Evolutionary conservation across 1,284 basidiomycete species (phyloP).

Genomic region (Trichosporon inkin): DNA sequence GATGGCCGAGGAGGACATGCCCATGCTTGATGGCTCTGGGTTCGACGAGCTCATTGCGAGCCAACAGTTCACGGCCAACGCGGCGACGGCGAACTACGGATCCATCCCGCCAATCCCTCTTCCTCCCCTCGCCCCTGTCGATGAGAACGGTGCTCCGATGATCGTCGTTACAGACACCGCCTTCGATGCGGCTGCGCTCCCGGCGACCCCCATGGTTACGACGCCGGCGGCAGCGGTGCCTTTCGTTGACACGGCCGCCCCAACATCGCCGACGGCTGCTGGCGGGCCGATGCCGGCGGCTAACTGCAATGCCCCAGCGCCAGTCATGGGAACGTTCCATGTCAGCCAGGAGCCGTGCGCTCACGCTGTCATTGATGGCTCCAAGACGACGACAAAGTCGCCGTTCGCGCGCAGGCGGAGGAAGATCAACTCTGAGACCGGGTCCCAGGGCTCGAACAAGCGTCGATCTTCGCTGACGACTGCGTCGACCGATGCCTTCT

Average conservation of each 20-base stretch:
- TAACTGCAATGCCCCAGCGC: slow-evolving; percentile 12
- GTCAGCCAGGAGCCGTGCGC: slow-evolving; percentile 37
- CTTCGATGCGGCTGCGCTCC: slow-evolving; percentile 20
- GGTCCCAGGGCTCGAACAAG: slow-evolving; percentile 25
- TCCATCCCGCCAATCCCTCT: slow-evolving; percentile 4
- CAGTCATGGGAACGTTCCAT: slow-evolving; percentile 45
- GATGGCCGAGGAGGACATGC: slow-evolving; percentile 50
- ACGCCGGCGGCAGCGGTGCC: slow-evolving; percentile 3
- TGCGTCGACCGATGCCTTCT: slow-evolving; percentile 27
- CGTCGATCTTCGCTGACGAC: slow-evolving; percentile 26
- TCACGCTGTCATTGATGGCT: slow-evolving; percentile 46
- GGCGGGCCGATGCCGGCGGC: slow-evolving; percentile 17
- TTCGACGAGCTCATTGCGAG: slow-evolving; percentile 40
- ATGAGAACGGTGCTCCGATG: slow-evolving; percentile 18
- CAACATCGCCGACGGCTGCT: slow-evolving; percentile 12
- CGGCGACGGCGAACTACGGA: slow-evolving; percentile 5
- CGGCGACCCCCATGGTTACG: slow-evolving; percentile 23
- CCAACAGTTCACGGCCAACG: slow-evolving; percentile 23
- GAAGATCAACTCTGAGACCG: slow-evolving; percentile 29
- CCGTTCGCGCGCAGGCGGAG: slow-evolving; percentile 43
- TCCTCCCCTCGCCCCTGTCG: not conserved
- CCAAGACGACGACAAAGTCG: slow-evolving; percentile 42
- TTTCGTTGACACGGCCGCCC: slow-evolving; percentile 14
- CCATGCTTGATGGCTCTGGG: slow-evolving; percentile 43
- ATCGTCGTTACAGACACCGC: slow-evolving; percentile 30